Conservation (phyloP, 2,329 filamentous ascomycete genomes). For the Venturia aucupariae region DNA sequence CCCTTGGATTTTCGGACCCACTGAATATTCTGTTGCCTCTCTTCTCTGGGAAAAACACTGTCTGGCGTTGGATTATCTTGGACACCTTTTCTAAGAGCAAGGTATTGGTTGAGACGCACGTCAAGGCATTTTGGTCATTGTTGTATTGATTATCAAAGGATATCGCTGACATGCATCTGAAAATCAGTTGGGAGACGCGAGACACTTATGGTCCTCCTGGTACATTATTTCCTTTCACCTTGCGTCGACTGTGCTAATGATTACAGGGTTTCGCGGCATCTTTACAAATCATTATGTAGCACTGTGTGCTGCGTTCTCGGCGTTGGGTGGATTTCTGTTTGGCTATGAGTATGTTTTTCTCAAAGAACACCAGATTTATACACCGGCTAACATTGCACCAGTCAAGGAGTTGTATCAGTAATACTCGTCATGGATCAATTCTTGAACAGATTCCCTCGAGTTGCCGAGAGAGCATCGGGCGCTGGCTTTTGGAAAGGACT, state of each 20-base stretch:
- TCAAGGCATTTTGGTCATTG: not conserved
- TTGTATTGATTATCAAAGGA: not conserved
- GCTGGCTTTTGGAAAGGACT: constrained; percentile 37
- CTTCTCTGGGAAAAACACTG: not conserved
- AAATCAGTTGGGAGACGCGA: not conserved
- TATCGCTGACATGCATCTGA: not conserved
- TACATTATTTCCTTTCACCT: not conserved
- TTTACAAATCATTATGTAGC: constrained; percentile 41
- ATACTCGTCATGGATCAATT: constrained; percentile 46
- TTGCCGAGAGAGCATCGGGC: constrained; percentile 32
- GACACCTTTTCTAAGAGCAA: not conserved
- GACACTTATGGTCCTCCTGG: not conserved
- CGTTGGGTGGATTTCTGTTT: constrained; percentile 41
- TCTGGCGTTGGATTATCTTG: not conserved
- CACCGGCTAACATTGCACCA: not conserved
- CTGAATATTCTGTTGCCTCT: not conserved
- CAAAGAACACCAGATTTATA: not conserved
- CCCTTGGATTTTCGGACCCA: not conserved
- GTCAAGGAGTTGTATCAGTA: constrained; percentile 35
- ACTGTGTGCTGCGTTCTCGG: constrained; percentile 42
- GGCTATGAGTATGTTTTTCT: constrained; percentile 35
- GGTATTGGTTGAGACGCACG: not conserved
- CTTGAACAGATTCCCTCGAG: constrained; percentile 35
- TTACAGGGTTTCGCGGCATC: constrained; percentile 36
- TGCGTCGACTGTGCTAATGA: not conserved